Evolutionary conservation across 805 yeast genomes (phyloP).

Genomic region (Yamadazyma ubonensis): DNA sequence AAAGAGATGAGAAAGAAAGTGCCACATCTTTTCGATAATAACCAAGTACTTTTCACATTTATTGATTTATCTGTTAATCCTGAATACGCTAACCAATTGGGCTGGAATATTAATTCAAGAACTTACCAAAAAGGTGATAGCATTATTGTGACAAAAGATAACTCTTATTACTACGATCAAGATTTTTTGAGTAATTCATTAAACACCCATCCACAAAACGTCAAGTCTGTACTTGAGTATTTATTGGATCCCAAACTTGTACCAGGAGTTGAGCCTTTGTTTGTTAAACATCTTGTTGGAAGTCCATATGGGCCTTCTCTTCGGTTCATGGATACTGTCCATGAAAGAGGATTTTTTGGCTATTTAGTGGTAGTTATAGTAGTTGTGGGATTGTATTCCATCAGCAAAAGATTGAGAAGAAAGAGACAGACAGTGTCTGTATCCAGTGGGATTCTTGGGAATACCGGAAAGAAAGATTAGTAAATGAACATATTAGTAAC

Average conservation of each 20-base stretch:
- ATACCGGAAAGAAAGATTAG: constrained; percentile 22
- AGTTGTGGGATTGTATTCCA: not conserved
- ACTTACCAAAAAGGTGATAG: constrained; percentile 53
- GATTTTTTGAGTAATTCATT: constrained; percentile 38
- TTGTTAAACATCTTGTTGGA: constrained; percentile 33
- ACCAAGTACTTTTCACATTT: constrained; percentile 46
- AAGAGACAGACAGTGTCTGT: constrained; percentile 3
- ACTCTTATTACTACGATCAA: constrained; percentile 31
- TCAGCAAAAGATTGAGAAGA: constrained; percentile 1
- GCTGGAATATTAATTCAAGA: constrained; percentile 40
- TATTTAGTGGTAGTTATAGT: constrained; percentile 22
- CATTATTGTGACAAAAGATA: constrained; percentile 49
- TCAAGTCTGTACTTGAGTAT: constrained; percentile 37
- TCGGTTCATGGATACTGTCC: constrained; percentile 44
- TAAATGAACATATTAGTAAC: constrained; percentile 3
- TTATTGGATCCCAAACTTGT: constrained; percentile 35
- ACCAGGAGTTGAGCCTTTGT: constrained; percentile 4
- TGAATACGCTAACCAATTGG: constrained; percentile 24
- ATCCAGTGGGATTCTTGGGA: constrained; percentile 22
- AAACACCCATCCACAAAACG: constrained; percentile 29
- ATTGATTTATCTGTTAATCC: constrained; percentile 47
- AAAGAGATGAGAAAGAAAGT: constrained; percentile 50
- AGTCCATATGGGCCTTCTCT: constrained; percentile 43
- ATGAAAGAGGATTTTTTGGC: constrained; percentile 44
- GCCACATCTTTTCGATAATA: constrained; percentile 45